Evolutionary conservation across 805 yeast species (phyloP).

Genomic region (Candida loeiensis): DNA sequence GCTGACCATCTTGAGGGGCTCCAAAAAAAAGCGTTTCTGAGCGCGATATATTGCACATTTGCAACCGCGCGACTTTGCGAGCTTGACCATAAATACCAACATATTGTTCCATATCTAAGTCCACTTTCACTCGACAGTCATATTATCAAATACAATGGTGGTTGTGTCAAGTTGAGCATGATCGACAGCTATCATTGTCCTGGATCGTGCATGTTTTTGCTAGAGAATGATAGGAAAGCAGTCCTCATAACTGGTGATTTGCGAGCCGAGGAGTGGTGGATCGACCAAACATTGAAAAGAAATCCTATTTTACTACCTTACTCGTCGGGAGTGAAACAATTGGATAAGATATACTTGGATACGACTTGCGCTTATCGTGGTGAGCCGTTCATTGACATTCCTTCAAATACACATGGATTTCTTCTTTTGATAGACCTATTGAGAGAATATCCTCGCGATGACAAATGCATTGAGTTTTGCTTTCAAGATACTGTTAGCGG

Average conservation of each 20-base stretch:
- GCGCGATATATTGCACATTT: conserved; percentile 45
- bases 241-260: conserved; percentile 56
- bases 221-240: conserved; percentile 31
- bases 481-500: conserved; percentile 44
- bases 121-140: conserved; percentile 18
- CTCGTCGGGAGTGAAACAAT: conserved; percentile 22
- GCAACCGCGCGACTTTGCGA: conserved; percentile 31
- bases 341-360: conserved; percentile 51
- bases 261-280: conserved; percentile 55
- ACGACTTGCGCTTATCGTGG: conserved; percentile 50
- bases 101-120: conserved; percentile 17
- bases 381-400: conserved; percentile 47
- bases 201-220: conserved; percentile 53
- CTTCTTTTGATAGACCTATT: conserved; percentile 29
- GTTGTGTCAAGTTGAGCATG: conserved; percentile 35
- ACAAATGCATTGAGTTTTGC: conserved; percentile 35
- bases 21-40: conserved; percentile 33
- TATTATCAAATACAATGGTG: not conserved
- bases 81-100: conserved; percentile 15
- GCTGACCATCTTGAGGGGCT: conserved; percentile 53
- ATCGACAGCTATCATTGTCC: conserved; percentile 58
- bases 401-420: conserved; percentile 41
- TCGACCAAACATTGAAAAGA: conserved; percentile 27
- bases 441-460: conserved; percentile 40
- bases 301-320: conserved; percentile 45